A percentile compares a stretch with the other conserved stretches of the same genome.
Conservation (phyloP, 169 alveolate genomes). For the Eimeria sp. region DNA sequence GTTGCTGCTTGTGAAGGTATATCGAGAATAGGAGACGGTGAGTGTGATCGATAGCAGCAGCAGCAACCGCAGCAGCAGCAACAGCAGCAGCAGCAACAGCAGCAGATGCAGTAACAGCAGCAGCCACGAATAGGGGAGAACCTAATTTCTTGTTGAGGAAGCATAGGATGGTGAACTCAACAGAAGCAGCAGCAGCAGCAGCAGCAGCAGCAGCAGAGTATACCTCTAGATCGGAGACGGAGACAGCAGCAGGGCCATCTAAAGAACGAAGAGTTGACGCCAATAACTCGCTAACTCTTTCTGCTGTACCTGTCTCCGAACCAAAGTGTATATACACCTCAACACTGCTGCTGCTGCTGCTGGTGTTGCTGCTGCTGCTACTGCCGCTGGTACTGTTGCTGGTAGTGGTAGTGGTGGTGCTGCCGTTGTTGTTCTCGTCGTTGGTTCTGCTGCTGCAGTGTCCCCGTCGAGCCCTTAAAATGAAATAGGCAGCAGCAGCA, state of each 20-base stretch:
- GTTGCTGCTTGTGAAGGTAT: neutral
- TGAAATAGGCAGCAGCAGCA: neutral
- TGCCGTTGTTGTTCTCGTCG: neutral
- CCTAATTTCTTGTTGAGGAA: neutral
- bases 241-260: neutral
- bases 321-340: neutral
- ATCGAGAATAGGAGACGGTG: neutral
- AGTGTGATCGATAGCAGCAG: neutral
- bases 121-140: neutral
- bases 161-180: neutral
- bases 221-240: neutral
- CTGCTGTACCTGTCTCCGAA: slow-evolving; percentile 15
- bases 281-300: neutral
- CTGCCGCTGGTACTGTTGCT: neutral
- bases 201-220: slow-evolving; percentile 13
- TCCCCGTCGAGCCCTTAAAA: neutral
- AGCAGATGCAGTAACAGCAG: neutral
- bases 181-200: slow-evolving; percentile 24
- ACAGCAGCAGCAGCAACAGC: neutral
- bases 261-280: neutral
- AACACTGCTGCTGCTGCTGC: slow-evolving; percentile 54
- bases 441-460: slow-evolving; percentile 4
- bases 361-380: slow-evolving; percentile 8
- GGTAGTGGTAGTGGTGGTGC: neutral
- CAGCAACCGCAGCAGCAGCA: slow-evolving; percentile 47